phyloP scores from a whole-genome alignment of 2,329 filamentous ascomycete genomes.

The Coniochaeta sp. region DNA sequence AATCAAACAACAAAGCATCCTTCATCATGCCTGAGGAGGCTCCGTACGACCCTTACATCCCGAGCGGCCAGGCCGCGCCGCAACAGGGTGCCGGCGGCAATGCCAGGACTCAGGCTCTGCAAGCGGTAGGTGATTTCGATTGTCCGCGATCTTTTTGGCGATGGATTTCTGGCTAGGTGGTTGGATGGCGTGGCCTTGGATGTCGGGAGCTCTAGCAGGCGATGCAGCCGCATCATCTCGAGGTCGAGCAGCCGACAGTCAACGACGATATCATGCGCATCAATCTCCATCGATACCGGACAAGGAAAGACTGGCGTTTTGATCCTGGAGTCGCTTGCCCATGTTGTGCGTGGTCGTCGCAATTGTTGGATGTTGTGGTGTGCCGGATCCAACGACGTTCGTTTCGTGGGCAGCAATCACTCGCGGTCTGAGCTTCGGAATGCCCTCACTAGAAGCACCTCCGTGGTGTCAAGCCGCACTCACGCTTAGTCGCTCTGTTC shows the following conservation, averaged over 20 bases:
- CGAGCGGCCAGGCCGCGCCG: conserved; percentile 51
- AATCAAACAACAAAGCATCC: conserved; percentile 5
- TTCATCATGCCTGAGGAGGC: conserved; percentile 46
- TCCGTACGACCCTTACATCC: conserved; percentile 87
- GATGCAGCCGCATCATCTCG: background rate
- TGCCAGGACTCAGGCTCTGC: conserved; percentile 57
- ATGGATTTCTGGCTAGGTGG: background rate
- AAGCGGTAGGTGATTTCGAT: conserved; percentile 64
- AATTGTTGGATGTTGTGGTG: background rate
- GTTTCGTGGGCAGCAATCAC: background rate
- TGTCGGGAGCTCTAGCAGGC: background rate
- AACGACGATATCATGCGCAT: background rate
- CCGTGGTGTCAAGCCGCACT: background rate
- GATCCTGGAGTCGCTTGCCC: background rate
- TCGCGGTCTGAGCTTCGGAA: background rate
- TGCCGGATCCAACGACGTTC: background rate
- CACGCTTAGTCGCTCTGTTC: background rate
- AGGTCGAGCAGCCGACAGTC: background rate
- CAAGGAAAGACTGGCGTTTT: background rate
- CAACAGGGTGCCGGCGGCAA: conserved; percentile 37
- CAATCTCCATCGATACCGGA: background rate
- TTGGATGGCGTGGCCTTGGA: background rate
- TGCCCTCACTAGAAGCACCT: background rate
- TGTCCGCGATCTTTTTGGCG: conserved; percentile 7
- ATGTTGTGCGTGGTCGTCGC: background rate